Evolutionary conservation across 2,329 filamentous ascomycete genomes (phyloP).

Genomic region (Xylariaceae sp.): DNA sequence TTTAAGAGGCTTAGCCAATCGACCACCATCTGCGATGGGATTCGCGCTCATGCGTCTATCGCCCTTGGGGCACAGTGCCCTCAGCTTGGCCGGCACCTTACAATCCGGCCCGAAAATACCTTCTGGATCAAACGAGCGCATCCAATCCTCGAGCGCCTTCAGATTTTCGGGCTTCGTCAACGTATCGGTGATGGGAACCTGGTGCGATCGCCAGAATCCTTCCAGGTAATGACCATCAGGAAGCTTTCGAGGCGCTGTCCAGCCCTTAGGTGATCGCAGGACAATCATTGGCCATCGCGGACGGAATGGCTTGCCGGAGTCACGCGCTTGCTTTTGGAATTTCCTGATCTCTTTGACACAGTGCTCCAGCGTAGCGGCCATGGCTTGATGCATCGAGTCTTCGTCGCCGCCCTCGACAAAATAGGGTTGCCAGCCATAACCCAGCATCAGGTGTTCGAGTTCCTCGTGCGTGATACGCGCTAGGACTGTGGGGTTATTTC

Average conservation of each 20-base stretch:
- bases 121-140: slow-evolving; percentile 70
- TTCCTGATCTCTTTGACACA: slow-evolving; percentile 64
- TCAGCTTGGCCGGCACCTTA: slow-evolving; percentile 57
- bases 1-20: slow-evolving; percentile 59
- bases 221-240: slow-evolving; percentile 61
- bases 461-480: slow-evolving; percentile 71
- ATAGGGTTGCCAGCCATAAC: slow-evolving; percentile 75
- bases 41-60: slow-evolving; percentile 71
- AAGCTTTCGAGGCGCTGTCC: slow-evolving; percentile 69
- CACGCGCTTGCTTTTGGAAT: slow-evolving; percentile 66
- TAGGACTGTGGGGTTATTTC: slow-evolving; percentile 67
- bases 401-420: slow-evolving; percentile 73
- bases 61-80: slow-evolving; percentile 59
- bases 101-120: slow-evolving; percentile 62
- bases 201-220: slow-evolving; percentile 75
- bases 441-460: slow-evolving; percentile 61
- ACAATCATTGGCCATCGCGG: slow-evolving; percentile 76
- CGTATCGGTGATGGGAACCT: slow-evolving; percentile 70
- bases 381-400: slow-evolving; percentile 73
- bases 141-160: slow-evolving; percentile 67
- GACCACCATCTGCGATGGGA: slow-evolving; percentile 67
- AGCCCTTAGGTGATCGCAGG: slow-evolving; percentile 72
- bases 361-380: slow-evolving; percentile 70
- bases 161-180: slow-evolving; percentile 60
- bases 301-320: slow-evolving; percentile 62